Evolutionary conservation across 139 green algal genomes (phyloP), one percentile per base, ranked within the genome.

Genomic region (Ettlia oleoabundans): DNA sequence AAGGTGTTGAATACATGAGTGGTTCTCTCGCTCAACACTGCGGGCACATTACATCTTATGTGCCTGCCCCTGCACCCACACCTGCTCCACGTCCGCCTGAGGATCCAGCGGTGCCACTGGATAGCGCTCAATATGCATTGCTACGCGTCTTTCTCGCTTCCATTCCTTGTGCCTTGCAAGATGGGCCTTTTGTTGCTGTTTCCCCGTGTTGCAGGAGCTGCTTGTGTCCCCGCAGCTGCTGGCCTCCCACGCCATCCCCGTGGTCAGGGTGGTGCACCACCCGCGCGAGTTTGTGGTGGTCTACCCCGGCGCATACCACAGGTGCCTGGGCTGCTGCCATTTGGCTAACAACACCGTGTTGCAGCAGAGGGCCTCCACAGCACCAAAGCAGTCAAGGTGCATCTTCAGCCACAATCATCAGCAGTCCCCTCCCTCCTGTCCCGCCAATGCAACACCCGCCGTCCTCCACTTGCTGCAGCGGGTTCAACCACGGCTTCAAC

Each of bases 401-500:
- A n/a, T n/a, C n/a, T n/a, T n/a, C n/a, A n/a, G n/a, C n/a, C n/a
- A n/a, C n/a, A n/a, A n/a, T n/a, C n/a, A n/a, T n/a, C n/a, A n/a
- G n/a, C n/a, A n/a, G n/a, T n/a, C n/a, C n/a, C n/a, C 51, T 32
- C 42, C 65, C 7, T 24, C 24, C 53, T 65, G 38, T 19, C 40
- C 35, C 10, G 26, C 21, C 35, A 40, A 35, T 26, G 5, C 41
- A 26, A 52, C 24, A 5, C 53, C 62, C 26, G 33, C 58, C 15
- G 15, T 21, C 30, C 26, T 68, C 41, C 87, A 86, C 73, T 79
- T 30, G 85, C 88, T 18, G 90, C 92, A 77, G 88, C 9, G 92
- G 92, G 30, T 95, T 95, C 87, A 95, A 95, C 74, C 82, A 87
- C 53, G 92, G 92, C 15, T 95, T 87, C 86, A 95, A 95, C 86